A percentile compares a stretch with the other conserved stretches of the same genome.
phyloP scores from a whole-genome alignment of 495 filamentous ascomycete genomes.

The Elasticomyces elasticus region DNA sequence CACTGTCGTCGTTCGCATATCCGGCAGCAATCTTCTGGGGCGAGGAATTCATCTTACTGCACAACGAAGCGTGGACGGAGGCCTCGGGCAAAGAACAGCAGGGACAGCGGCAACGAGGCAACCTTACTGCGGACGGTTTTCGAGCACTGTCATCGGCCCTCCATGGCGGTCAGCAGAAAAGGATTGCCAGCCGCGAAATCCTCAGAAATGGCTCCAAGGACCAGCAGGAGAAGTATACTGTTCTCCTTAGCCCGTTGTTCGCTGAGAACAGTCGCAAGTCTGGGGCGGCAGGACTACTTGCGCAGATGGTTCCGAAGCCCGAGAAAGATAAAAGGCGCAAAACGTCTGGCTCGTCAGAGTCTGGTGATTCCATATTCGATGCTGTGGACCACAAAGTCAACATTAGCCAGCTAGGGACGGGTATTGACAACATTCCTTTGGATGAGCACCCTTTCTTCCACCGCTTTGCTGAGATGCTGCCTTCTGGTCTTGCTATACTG shows the following conservation, averaged over 20 bases:
- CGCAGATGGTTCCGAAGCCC: constrained; percentile 20
- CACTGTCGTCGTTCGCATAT: constrained; percentile 25
- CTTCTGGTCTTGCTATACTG: constrained; percentile 32
- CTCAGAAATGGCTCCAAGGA: constrained; percentile 11
- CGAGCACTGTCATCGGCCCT: constrained; percentile 15
- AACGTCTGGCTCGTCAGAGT: not conserved
- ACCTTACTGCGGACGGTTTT: constrained; percentile 13
- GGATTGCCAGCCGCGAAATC: constrained; percentile 15
- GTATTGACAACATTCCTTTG: constrained; percentile 11
- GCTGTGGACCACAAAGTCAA: not conserved
- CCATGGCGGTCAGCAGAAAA: constrained; percentile 9
- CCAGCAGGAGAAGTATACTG: constrained; percentile 8
- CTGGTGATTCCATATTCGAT: not conserved
- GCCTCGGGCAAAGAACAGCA: constrained; percentile 7
- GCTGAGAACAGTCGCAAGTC: constrained; percentile 7
- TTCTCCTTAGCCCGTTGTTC: constrained; percentile 27
- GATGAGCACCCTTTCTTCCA: constrained; percentile 27
- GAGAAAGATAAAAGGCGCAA: not conserved
- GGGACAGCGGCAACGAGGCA: constrained; percentile 18
- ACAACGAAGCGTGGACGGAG: constrained; percentile 28
- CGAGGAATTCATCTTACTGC: constrained; percentile 18
- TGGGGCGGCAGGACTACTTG: constrained; percentile 21
- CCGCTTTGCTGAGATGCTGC: constrained; percentile 30
- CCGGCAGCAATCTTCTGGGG: constrained; percentile 30
- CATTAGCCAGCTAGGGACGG: not conserved